Evolutionary conservation across 352 stramenopile species (phyloP).

Genomic region (Phytophthora crassamura): DNA sequence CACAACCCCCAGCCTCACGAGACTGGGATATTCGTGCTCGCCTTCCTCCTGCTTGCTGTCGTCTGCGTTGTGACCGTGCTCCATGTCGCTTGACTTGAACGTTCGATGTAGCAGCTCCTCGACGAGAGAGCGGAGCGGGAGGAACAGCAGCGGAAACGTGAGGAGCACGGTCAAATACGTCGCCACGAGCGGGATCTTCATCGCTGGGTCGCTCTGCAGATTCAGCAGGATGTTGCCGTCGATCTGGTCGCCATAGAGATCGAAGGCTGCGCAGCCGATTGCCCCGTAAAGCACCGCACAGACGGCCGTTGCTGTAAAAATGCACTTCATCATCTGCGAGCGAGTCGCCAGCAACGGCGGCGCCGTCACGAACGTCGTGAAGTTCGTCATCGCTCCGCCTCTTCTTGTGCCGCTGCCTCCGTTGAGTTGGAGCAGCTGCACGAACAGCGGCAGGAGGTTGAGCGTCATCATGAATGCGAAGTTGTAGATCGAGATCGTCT

Average conservation of each 20-base stretch:
- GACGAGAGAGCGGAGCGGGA: conserved; percentile 45
- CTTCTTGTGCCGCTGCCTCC: conserved; percentile 26
- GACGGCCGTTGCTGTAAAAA: conserved; percentile 47
- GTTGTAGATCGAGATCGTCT: conserved; percentile 79
- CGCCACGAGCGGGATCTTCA: conserved; percentile 52
- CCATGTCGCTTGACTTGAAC: conserved; percentile 8
- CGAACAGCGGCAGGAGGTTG: conserved; percentile 79
- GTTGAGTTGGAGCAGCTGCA: conserved; percentile 51
- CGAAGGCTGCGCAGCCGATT: conserved; percentile 50
- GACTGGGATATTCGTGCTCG: neutral
- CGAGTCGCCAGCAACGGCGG: conserved; percentile 27
- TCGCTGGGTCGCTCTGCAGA: conserved; percentile 45
- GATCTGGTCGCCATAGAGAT: conserved; percentile 53
- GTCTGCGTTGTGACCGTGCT: conserved; percentile 7
- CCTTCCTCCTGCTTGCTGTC: conserved; percentile 13
- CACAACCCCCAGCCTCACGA: conserved; percentile 24
- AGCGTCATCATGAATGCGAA: conserved; percentile 85
- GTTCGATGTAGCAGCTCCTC: conserved; percentile 38
- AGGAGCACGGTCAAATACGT: conserved; percentile 53
- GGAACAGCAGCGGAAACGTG: conserved; percentile 62
- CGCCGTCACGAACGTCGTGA: conserved; percentile 28
- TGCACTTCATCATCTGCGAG: conserved; percentile 52
- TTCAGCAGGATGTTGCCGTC: conserved; percentile 67
- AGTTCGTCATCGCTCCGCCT: conserved; percentile 43
- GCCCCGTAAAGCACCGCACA: conserved; percentile 58